Evolutionary conservation across 805 yeast genomes (phyloP).

Genomic region (Zygoascus ofunaensis): DNA sequence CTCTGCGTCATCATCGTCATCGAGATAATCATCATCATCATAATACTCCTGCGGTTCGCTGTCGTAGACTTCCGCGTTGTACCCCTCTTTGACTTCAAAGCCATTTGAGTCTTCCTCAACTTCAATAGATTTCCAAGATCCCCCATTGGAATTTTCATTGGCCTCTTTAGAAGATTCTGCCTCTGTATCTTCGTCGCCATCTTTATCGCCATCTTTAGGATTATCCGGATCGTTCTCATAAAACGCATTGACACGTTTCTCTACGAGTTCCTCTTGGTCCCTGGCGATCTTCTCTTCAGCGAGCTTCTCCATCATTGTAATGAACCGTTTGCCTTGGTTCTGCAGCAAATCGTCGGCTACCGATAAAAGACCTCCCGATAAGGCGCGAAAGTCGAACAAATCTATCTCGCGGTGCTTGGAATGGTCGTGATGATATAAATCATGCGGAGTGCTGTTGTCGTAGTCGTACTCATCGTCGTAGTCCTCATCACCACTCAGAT

Average conservation of each 20-base stretch:
- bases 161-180: slow-evolving; percentile 17
- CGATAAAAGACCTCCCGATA: slow-evolving; percentile 39
- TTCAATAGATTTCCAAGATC: slow-evolving; percentile 15
- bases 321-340: slow-evolving; percentile 68
- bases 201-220: slow-evolving; percentile 10
- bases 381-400: slow-evolving; percentile 26
- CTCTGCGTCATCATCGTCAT: slow-evolving; percentile 33
- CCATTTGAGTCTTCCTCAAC: slow-evolving; percentile 25
- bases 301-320: slow-evolving; percentile 70
- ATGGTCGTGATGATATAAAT: slow-evolving; percentile 8
- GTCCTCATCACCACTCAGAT: slow-evolving; percentile 3
- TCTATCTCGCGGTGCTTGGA: slow-evolving; percentile 5
- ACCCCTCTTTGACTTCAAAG: slow-evolving; percentile 26
- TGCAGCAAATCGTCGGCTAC: slow-evolving; percentile 74
- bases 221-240: slow-evolving; percentile 13
- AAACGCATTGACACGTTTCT: slow-evolving; percentile 9
- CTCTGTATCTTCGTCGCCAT: slow-evolving; percentile 13
- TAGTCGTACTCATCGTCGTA: slow-evolving; percentile 5
- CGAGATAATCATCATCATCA: slow-evolving; percentile 9
- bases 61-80: slow-evolving; percentile 8
- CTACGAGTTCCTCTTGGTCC: slow-evolving; percentile 23
- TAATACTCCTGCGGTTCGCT: not conserved
- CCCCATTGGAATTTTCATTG: slow-evolving; percentile 11
- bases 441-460: slow-evolving; percentile 4
- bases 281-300: slow-evolving; percentile 44